Conservation (phyloP, 2,329 filamentous ascomycete species). For the Boeremia exigua region DNA sequence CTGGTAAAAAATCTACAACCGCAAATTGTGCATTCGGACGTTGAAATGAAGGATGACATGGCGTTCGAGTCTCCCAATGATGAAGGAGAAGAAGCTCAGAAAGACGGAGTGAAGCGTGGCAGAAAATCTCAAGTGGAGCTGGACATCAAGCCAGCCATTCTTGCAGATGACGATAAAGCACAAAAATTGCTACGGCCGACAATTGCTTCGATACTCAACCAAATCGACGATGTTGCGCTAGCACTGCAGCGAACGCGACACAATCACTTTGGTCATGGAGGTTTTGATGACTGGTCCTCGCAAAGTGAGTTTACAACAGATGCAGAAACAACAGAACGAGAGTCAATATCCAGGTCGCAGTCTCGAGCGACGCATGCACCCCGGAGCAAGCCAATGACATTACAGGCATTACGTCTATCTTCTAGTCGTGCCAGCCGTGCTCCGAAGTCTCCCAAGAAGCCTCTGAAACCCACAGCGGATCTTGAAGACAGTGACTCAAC, state of each 20-base stretch:
- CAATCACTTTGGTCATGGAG: constrained; percentile 50
- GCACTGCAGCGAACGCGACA: constrained; percentile 72
- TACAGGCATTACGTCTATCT: constrained; percentile 20
- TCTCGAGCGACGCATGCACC: constrained; percentile 18
- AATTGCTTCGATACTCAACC: constrained; percentile 71
- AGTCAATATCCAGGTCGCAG: constrained; percentile 23
- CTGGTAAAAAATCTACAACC: constrained; percentile 20
- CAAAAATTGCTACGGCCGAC: constrained; percentile 69
- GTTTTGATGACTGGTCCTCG: constrained; percentile 36
- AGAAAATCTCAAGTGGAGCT: constrained; percentile 15
- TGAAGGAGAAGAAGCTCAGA: background rate
- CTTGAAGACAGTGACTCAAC: constrained; percentile 50
- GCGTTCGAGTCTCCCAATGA: background rate
- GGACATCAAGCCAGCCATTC: constrained; percentile 58
- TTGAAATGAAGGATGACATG: constrained; percentile 16
- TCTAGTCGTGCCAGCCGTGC: constrained; percentile 3
- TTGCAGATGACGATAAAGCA: constrained; percentile 74
- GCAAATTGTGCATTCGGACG: constrained; percentile 14
- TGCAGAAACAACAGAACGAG: constrained; percentile 27
- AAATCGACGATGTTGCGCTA: constrained; percentile 72
- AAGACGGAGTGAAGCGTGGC: constrained; percentile 14
- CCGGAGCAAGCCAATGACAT: constrained; percentile 15
- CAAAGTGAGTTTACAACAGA: constrained; percentile 39
- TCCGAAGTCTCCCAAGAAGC: constrained; percentile 2
- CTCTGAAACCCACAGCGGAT: constrained; percentile 20